These are phyloP conservation scores for Aspergillus quadricinctus DNA, from an alignment of 2,329 filamentous ascomycete species.

Conservation along the genomic window DNA sequence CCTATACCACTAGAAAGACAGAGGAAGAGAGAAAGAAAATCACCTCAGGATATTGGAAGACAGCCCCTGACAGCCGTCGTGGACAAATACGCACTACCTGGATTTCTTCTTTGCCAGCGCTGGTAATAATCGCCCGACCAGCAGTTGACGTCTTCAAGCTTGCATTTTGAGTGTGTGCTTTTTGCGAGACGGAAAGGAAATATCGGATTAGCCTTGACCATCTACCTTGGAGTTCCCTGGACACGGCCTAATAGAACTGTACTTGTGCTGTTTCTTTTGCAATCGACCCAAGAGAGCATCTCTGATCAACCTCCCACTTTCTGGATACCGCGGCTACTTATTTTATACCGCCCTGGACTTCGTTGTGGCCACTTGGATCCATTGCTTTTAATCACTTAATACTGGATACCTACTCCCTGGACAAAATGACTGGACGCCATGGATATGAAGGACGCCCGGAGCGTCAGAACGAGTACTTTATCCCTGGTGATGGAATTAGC, in stretches of 20 bases:
- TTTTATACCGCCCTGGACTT: slow-evolving; percentile 11
- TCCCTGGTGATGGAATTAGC: slow-evolving; percentile 74
- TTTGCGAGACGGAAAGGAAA: slow-evolving; percentile 9
- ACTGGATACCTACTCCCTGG: slow-evolving; percentile 22
- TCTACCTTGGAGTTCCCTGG: slow-evolving; percentile 20
- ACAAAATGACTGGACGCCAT: slow-evolving; percentile 38
- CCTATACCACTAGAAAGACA: neutral
- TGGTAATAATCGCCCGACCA: slow-evolving; percentile 8
- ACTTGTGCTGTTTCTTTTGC: slow-evolving; percentile 21
- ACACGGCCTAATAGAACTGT: slow-evolving; percentile 21
- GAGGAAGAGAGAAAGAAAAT: slow-evolving; percentile 3
- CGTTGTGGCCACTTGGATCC: slow-evolving; percentile 26
- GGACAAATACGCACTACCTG: slow-evolving; percentile 13
- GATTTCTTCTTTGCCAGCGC: slow-evolving; percentile 15
- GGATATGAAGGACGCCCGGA: slow-evolving; percentile 30
- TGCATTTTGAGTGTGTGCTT: slow-evolving; percentile 12
- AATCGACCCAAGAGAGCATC: slow-evolving; percentile 12
- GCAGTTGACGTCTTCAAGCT: slow-evolving; percentile 12
- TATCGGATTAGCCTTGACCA: slow-evolving; percentile 16
- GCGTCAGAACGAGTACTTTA: slow-evolving; percentile 71
- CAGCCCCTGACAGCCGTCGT: slow-evolving; percentile 8
- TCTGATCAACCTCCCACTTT: slow-evolving; percentile 10
- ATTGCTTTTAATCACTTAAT: slow-evolving; percentile 20
- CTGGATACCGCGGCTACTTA: slow-evolving; percentile 16
- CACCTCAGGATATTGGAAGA: slow-evolving; percentile 5